These are phyloP conservation scores for Daedaleopsis sinensis DNA, from an alignment of 768 basidiomycete genomes.

Conservation along the genomic window DNA sequence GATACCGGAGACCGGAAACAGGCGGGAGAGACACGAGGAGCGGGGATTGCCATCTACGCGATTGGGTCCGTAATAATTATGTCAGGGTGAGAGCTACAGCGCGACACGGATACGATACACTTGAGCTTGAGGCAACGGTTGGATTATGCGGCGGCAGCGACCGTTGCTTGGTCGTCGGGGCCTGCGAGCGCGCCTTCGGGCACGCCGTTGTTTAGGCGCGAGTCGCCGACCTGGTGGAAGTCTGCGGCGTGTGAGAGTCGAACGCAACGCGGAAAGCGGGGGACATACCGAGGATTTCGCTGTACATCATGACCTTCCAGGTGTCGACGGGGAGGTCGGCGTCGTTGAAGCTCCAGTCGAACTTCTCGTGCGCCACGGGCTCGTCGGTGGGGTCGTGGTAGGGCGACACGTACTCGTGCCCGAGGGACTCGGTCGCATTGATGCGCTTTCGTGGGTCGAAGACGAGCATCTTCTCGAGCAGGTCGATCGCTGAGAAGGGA, in stretches of 20 bases:
- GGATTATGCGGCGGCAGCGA: constrained; percentile 16
- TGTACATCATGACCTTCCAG: constrained; percentile 99
- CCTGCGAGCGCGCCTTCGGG: constrained; percentile 74
- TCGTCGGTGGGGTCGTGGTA: constrained; percentile 99
- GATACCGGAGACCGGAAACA: not conserved
- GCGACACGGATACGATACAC: not conserved
- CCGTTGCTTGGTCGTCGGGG: constrained; percentile 43
- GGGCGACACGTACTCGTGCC: constrained; percentile 92
- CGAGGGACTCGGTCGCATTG: constrained; percentile 87
- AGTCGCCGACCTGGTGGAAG: constrained; percentile 78
- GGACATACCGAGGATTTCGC: constrained; percentile 87
- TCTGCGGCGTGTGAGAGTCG: too few species aligned
- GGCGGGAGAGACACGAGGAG: not conserved
- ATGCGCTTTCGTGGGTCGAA: constrained; percentile 98
- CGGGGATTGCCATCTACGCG: constrained; percentile 16
- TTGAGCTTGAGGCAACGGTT: not conserved
- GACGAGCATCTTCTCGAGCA: constrained; percentile 98
- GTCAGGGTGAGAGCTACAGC: constrained; percentile 6
- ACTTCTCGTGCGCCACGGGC: constrained; percentile 89
- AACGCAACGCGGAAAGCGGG: too few species aligned
- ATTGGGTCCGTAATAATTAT: constrained; percentile 13
- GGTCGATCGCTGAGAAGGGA: constrained; percentile 71
- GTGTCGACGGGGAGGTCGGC: constrained; percentile 98
- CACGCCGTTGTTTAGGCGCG: constrained; percentile 40
- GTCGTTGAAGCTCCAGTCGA: constrained; percentile 99